phyloP scores from a whole-genome alignment of 192 early-diverging fungal genomes.

The Geranomyces variabilis region DNA sequence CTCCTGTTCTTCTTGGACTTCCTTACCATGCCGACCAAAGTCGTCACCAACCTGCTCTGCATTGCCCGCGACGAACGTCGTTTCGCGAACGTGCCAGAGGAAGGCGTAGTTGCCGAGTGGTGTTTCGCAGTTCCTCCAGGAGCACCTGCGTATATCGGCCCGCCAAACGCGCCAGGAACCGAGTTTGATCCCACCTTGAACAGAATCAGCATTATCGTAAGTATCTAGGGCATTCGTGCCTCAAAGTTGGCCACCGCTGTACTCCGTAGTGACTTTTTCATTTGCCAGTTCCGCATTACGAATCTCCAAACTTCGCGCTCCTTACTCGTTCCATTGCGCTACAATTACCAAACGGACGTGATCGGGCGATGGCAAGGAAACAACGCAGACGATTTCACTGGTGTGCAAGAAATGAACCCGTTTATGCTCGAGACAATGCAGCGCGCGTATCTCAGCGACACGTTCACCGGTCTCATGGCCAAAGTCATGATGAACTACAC shows the following conservation, averaged over 20 bases:
- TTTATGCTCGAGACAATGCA: constrained; percentile 17
- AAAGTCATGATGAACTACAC: background rate
- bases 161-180: constrained; percentile 1
- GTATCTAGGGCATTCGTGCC: background rate
- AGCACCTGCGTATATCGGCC: constrained; percentile 19
- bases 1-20: constrained; percentile 24
- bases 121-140: constrained; percentile 17
- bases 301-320: constrained; percentile 1
- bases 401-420: constrained; percentile 23
- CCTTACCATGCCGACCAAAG: constrained; percentile 10
- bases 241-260: background rate
- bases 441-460: background rate
- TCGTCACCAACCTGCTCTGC: background rate
- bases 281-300: constrained; percentile 15
- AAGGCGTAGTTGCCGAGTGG: constrained; percentile 16
- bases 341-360: constrained; percentile 25
- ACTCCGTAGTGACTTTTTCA: background rate
- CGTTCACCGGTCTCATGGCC: constrained; percentile 6
- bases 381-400: constrained; percentile 22
- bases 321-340: constrained; percentile 18
- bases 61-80: constrained; percentile 15
- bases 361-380: constrained; percentile 21
- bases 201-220: constrained; percentile 24
- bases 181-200: constrained; percentile 9
- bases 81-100: background rate